Base-by-base conservation (phyloP, 1,284 basidiomycete species). In the Cryptococcus neoformans region DNA sequence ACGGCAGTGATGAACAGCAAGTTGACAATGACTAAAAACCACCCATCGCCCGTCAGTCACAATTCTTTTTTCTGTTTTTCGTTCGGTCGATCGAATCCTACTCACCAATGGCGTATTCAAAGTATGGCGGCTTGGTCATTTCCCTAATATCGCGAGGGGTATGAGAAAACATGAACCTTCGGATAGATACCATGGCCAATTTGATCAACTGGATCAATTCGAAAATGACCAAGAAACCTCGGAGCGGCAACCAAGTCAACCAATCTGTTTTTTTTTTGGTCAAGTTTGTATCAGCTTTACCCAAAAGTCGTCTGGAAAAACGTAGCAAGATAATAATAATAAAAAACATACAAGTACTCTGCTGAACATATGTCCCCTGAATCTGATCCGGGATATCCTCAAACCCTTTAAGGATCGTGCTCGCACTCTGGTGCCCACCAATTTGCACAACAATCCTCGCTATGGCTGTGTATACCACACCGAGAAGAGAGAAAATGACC, bases 181-280 rank as follows among this genome's bases (percentile, higher is more conserved):
- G 89, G 78, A 97, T 81, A 39, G 87, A 93, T 17, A 93, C 84
- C 80, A 89, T 85, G 11, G 93, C 70, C 38, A 99, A 82, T 71
- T 96, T 95, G 78, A 97, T 78, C 54, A 98, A 85, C 76, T 99
- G 96, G 5, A 95, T 94, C 44, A 99, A 81, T 74, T 99, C 96
- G 70, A 98, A 98, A 57, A 98, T 80, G 28, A 87, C 87, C 47
- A 97, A 82, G 82, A 96, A 96, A 36, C 93, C 94, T 69, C 94
- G 90, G 39, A 98, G 82, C 4, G 93, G 92, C 81, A 95, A 90
- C 80, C 88, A 95, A 6, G 92, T 95, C 51, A 97, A 79, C 94
- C 94, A 97, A 76, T 93, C 94, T 35, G 88, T 88, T 4, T 28
- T 6, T 9, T 5, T 6, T 37, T 17, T 37, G 7, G 7, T 16